Percentiles rank a stretch among this genome's conserved stretches.
Evolutionary conservation across 805 yeast genomes (phyloP).

Genomic region (Komagataella pseudopastoris): DNA sequence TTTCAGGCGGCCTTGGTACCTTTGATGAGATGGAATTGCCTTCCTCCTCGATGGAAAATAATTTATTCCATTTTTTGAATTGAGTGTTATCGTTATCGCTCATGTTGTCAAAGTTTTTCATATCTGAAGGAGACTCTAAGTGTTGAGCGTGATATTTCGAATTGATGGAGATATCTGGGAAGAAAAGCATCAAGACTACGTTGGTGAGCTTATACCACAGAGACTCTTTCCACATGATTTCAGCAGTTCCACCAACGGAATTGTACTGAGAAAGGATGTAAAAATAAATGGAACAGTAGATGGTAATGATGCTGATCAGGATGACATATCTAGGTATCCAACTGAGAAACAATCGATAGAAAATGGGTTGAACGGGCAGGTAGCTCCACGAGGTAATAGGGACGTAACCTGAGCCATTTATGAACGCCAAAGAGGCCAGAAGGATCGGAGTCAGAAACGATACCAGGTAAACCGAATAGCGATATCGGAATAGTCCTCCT

Average conservation of each 20-base stretch:
- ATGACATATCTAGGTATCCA: slow-evolving; percentile 76
- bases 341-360: slow-evolving; percentile 61
- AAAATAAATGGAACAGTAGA: slow-evolving; percentile 59
- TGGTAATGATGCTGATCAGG: slow-evolving; percentile 42
- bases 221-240: slow-evolving; percentile 12
- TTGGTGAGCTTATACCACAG: slow-evolving; percentile 17
- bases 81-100: neutral
- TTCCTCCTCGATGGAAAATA: neutral
- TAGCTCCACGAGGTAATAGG: slow-evolving; percentile 70
- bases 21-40: neutral
- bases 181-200: slow-evolving; percentile 12
- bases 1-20: neutral
- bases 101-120: slow-evolving; percentile 9
- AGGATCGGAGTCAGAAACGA: slow-evolving; percentile 50
- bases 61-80: neutral
- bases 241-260: slow-evolving; percentile 19
- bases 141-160: slow-evolving; percentile 16
- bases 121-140: slow-evolving; percentile 12
- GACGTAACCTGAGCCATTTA: slow-evolving; percentile 37
- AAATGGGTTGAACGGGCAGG: slow-evolving; percentile 54
- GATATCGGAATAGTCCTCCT: slow-evolving; percentile 57
- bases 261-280: slow-evolving; percentile 56
- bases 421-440: slow-evolving; percentile 62
- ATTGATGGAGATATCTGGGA: slow-evolving; percentile 17
- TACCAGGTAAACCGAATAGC: slow-evolving; percentile 43